These are phyloP conservation scores for Hypoxylon sp. DNA, from an alignment of 2,329 filamentous ascomycete species.

Conservation along the genomic window DNA sequence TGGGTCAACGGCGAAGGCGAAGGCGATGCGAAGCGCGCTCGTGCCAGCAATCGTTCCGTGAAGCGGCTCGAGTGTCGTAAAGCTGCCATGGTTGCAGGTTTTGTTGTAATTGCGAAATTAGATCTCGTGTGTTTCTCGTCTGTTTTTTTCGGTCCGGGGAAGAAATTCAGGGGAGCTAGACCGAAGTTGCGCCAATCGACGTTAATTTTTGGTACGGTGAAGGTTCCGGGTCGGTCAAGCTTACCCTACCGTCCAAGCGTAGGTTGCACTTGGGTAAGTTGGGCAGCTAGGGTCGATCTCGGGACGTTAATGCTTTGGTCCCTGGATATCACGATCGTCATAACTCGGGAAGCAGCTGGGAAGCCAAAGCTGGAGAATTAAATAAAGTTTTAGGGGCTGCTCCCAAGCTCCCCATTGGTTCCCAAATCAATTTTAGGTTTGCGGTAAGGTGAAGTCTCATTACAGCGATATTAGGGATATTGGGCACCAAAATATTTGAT, in stretches of 20 bases:
- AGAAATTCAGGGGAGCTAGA: conserved; percentile 39
- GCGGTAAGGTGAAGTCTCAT: conserved; percentile 12
- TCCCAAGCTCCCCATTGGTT: conserved; percentile 32
- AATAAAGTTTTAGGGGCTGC: conserved; percentile 22
- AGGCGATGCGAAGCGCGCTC: conserved; percentile 40
- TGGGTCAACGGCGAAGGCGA: conserved; percentile 20
- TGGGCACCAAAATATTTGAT: conserved; percentile 5
- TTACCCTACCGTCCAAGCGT: conserved; percentile 29
- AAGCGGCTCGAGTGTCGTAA: conserved; percentile 48
- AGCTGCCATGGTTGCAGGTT: conserved; percentile 46
- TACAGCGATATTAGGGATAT: conserved; percentile 22
- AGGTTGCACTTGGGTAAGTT: conserved; percentile 9
- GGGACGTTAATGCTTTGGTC: conserved; percentile 27
- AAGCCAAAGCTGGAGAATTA: conserved; percentile 15
- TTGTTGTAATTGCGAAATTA: background rate
- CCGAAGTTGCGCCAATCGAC: conserved; percentile 37
- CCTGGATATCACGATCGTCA: conserved; percentile 46
- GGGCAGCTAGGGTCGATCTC: conserved; percentile 27
- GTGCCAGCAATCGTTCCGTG: conserved; percentile 46
- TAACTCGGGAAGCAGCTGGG: conserved; percentile 8
- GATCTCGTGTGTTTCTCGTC: conserved; percentile 13
- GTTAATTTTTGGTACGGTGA: conserved; percentile 31
- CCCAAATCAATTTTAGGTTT: conserved; percentile 4
- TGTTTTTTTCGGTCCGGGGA: conserved; percentile 33
- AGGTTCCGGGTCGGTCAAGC: conserved; percentile 30